These are phyloP conservation scores for Coemansia sp. DNA, from an alignment of 192 early-diverging fungal species.

Conservation along the genomic window DNA sequence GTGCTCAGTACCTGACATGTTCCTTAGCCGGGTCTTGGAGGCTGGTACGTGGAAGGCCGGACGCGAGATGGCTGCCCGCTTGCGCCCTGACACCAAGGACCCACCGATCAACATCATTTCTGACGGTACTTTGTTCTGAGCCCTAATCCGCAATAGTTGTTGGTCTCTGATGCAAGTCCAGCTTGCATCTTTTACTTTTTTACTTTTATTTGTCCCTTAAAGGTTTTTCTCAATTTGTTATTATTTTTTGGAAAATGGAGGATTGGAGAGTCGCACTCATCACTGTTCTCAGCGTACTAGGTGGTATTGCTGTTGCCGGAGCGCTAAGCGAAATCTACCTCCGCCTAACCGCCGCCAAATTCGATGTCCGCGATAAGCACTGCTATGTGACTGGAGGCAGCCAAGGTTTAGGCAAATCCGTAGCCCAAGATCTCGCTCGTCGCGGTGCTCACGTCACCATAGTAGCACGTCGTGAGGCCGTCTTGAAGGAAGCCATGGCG, in stretches of 20 bases:
- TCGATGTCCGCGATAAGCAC: slow-evolving; percentile 62
- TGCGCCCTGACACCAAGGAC: slow-evolving; percentile 77
- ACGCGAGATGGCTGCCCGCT: slow-evolving; percentile 80
- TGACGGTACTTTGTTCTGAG: slow-evolving; percentile 83
- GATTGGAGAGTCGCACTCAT: slow-evolving; percentile 41
- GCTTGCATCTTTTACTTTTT: slow-evolving; percentile 2
- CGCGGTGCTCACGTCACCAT: slow-evolving; percentile 74
- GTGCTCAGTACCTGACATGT: slow-evolving; percentile 56
- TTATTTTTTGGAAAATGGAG: slow-evolving; percentile 30
- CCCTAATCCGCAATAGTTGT: background rate
- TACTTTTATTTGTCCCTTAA: background rate
- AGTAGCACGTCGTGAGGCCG: slow-evolving; percentile 57
- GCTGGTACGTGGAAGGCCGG: slow-evolving; percentile 96
- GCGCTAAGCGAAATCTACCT: slow-evolving; percentile 13
- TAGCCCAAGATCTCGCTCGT: slow-evolving; percentile 66
- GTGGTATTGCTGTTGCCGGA: slow-evolving; percentile 21
- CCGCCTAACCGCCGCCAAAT: slow-evolving; percentile 20
- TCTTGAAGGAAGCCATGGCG: slow-evolving; percentile 58
- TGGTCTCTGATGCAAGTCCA: background rate
- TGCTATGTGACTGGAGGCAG: slow-evolving; percentile 78
- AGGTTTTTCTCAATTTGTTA: background rate
- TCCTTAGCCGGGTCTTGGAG: slow-evolving; percentile 85
- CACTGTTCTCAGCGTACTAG: slow-evolving; percentile 31
- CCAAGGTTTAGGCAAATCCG: slow-evolving; percentile 67
- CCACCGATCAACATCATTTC: slow-evolving; percentile 90